Base-by-base conservation (phyloP, 768 basidiomycete genomes). In the Cystofilobasidium capitatum region DNA sequence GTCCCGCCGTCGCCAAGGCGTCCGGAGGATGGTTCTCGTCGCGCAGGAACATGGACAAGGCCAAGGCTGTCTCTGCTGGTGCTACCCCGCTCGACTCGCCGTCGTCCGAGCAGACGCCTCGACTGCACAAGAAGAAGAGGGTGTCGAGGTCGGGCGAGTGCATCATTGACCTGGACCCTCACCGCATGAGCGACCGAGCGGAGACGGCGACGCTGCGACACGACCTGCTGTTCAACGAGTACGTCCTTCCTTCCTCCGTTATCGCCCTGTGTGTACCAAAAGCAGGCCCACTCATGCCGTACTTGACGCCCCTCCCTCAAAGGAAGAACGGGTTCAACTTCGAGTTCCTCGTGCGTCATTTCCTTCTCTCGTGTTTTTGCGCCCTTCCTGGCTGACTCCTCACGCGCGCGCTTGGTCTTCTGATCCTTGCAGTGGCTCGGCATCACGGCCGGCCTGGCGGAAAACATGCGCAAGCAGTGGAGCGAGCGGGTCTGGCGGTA, bases 371-470 rank as follows among this genome's bases (percentile, higher is more conserved):
- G 44, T n/a, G 44, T 45, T 16, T n/a, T 20, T 16, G 6, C 8
- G 17, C 3, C 17, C 4, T 45, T n/a, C 24, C 17, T 16, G 6
- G 8, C 8, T n/a, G 44, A 45, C 45, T 51, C 24, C 36, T 24
- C 39, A 26, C 37, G 16, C 44, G 47, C 35, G 36, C 29, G 20
- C 36, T 3, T 26, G 0, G 0, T 47, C 31, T 26, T 13, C 47
- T 44, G 20, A 9, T 22, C 9, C 20, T 29, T 31, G 12, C 44
- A 47, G 63, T 99, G 96, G 94, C 87, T 98, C 45, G 92, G 91
- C 2, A 88, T 92, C 1, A 92, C 91, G 0, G 91, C 92, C 64
- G 89, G 85, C 75, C 84, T 99, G 13, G 88, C 97, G 29, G 96
- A 98, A 75, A 44, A 61, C 39, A 37, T 51, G 16, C 47, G 60